Conservation (phyloP, 352 stramenopile species). For the Globisporangium recalcitrans region DNA sequence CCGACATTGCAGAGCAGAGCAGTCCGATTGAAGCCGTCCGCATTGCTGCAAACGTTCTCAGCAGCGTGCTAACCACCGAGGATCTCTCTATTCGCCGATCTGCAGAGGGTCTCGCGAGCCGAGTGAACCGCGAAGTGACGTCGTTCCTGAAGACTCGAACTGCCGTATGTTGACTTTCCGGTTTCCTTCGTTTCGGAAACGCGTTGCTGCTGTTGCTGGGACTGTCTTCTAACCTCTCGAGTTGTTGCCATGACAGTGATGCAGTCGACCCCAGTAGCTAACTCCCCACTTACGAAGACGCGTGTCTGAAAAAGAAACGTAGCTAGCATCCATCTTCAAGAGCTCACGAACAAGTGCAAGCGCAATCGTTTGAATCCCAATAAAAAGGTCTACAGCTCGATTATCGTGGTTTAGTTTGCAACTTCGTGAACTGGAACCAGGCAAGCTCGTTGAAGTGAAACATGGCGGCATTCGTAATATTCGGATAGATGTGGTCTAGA, state of each 20-base stretch:
- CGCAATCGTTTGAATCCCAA: neutral
- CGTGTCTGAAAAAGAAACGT: neutral
- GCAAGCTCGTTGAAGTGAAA: conserved; percentile 5
- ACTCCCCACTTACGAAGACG: neutral
- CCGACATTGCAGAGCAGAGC: conserved; percentile 5
- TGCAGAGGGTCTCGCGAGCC: conserved; percentile 5
- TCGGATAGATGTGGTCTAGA: neutral
- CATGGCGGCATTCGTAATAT: conserved; percentile 9
- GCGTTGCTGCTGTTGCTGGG: neutral
- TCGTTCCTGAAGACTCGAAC: conserved; percentile 12
- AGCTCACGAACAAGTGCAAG: too few species aligned
- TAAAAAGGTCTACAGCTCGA: too few species aligned
- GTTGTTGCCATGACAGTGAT: neutral
- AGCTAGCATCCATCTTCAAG: too few species aligned
- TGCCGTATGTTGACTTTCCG: neutral
- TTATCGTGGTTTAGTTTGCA: too few species aligned
- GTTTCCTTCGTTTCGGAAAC: neutral
- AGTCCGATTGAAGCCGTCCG: conserved; percentile 9
- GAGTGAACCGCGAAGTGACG: conserved; percentile 11
- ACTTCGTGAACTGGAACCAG: too few species aligned
- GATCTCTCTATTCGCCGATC: conserved; percentile 15
- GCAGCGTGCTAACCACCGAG: conserved; percentile 11
- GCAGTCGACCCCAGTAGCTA: neutral
- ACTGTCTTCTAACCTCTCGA: neutral
- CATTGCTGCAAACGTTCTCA: conserved; percentile 1